phyloP scores from a whole-genome alignment of 495 filamentous ascomycete genomes.

The Trichoderma reesei region DNA sequence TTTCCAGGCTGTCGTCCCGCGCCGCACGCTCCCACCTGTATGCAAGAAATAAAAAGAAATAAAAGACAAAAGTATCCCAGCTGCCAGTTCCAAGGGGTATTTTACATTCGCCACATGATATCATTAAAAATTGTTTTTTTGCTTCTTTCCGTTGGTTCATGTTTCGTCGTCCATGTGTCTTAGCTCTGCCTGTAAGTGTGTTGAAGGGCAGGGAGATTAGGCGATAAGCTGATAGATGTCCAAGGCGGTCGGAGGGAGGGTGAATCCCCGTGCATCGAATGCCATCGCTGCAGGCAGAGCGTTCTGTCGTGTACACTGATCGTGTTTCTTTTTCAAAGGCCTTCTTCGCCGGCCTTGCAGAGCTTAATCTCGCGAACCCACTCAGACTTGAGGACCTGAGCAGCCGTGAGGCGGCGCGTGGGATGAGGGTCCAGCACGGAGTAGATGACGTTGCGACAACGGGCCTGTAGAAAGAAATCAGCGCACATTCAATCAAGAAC shows the following conservation, averaged over 20 bases:
- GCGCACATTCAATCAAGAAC: neutral
- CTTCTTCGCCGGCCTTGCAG: conserved; percentile 92
- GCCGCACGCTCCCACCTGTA: neutral
- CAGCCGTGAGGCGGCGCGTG: conserved; percentile 82
- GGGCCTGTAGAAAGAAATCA: conserved; percentile 49
- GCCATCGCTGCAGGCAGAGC: conserved; percentile 1
- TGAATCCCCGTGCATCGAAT: neutral
- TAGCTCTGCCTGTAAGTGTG: neutral
- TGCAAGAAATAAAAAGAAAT: neutral
- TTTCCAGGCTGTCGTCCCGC: no score
- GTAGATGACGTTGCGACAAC: conserved; percentile 97
- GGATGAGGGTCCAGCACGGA: conserved; percentile 96
- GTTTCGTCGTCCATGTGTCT: neutral
- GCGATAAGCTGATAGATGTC: neutral
- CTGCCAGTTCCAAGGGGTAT: conserved; percentile 2
- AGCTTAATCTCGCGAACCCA: conserved; percentile 96
- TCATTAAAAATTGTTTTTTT: conserved; percentile 5
- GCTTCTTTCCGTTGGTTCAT: neutral
- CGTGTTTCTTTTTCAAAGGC: conserved; percentile 34
- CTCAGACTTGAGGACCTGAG: conserved; percentile 93
- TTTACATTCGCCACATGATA: conserved; percentile 5
- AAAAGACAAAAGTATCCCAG: neutral
- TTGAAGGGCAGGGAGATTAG: neutral
- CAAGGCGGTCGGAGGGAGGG: neutral
- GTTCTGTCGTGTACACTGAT: neutral